phyloP scores from a whole-genome alignment of 306 rosid genomes.

The Citrullus mucosospermus region DNA sequence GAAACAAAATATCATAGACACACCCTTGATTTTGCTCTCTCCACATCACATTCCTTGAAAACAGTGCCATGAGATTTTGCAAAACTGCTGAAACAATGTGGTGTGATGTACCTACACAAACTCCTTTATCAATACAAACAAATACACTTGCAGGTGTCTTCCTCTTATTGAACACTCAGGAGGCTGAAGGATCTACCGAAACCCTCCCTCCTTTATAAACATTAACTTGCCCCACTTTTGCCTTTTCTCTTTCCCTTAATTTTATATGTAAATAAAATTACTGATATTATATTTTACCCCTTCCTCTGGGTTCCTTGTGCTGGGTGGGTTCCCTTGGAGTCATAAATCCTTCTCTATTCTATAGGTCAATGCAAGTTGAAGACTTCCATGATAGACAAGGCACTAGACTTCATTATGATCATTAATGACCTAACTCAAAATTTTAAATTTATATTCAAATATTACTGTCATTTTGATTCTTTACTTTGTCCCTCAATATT shows the following conservation, averaged over 20 bases:
- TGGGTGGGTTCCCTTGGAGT: not conserved
- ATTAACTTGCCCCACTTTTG: not conserved
- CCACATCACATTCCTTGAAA: constrained; percentile 7
- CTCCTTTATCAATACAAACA: constrained; percentile 1
- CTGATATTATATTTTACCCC: not conserved
- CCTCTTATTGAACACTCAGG: not conserved
- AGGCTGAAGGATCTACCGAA: constrained; percentile 5
- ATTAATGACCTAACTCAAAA: not conserved
- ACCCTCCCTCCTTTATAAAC: not conserved
- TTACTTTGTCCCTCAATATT: not conserved
- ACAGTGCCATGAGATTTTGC: constrained; percentile 12
- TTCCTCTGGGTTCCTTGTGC: not conserved
- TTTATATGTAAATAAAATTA: not conserved
- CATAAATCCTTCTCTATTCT: not conserved
- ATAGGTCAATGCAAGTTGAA: not conserved
- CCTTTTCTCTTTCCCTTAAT: not conserved
- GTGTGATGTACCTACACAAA: not conserved
- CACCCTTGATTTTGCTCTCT: constrained; percentile 8
- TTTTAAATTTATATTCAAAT: not conserved
- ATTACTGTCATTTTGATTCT: not conserved
- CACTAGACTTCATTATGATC: not conserved
- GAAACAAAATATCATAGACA: constrained; percentile 4
- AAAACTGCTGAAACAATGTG: constrained; percentile 3
- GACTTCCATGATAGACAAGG: not conserved
- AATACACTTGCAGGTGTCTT: not conserved